phyloP scores from a whole-genome alignment of 2,329 filamentous ascomycete genomes.

The Colletotrichum caudatum region DNA sequence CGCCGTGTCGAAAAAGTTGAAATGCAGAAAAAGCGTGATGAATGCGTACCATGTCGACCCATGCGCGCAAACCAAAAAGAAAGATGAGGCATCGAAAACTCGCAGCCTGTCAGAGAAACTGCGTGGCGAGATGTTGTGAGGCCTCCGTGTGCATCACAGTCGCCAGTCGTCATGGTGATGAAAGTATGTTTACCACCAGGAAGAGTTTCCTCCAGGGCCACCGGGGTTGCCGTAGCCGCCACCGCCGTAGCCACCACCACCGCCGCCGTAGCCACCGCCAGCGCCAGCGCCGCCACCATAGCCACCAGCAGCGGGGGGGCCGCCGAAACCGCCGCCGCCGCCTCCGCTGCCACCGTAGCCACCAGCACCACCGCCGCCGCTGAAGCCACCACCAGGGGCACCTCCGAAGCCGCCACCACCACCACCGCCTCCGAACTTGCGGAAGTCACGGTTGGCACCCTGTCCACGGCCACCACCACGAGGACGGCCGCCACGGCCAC shows the following conservation, averaged over 20 bases:
- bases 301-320: constrained; percentile 59
- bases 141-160: constrained; percentile 4
- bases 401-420: constrained; percentile 60
- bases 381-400: constrained; percentile 57
- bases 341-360: constrained; percentile 59
- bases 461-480: constrained; percentile 80
- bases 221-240: constrained; percentile 78
- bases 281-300: constrained; percentile 59
- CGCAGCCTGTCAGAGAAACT: constrained; percentile 50
- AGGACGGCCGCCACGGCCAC: constrained; percentile 74
- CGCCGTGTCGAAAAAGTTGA: constrained; percentile 47
- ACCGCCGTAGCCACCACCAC: constrained; percentile 59
- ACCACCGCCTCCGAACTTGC: constrained; percentile 77
- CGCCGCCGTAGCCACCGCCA: constrained; percentile 54
- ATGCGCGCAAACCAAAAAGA: constrained; percentile 40
- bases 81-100: constrained; percentile 45
- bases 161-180: constrained; percentile 25
- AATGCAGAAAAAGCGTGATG: constrained; percentile 48
- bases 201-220: constrained; percentile 72
- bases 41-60: constrained; percentile 42
- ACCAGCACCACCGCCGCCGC: constrained; percentile 53
- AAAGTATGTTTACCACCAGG: constrained; percentile 71
- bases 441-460: constrained; percentile 86
- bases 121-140: constrained; percentile 18
- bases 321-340: constrained; percentile 51